Conservation (phyloP, 208 protist genomes). For the Blechomonas ayalai region DNA sequence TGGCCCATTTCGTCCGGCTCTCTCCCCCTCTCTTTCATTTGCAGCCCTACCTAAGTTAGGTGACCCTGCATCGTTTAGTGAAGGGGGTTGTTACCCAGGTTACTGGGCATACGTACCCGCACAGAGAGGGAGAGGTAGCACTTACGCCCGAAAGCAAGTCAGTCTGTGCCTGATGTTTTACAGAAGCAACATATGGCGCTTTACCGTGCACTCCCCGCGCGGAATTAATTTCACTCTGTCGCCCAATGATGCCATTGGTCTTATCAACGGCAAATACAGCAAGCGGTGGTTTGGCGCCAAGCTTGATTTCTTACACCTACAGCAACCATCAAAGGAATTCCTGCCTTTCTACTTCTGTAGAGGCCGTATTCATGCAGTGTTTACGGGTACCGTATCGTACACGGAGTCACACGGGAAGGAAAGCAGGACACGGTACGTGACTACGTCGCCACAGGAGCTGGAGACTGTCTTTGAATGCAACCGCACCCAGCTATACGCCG, state of each 20-base stretch:
- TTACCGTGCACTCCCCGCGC: conserved; percentile 55
- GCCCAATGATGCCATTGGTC: conserved; percentile 32
- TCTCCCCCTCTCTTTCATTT: not conserved
- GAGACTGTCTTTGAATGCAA: conserved; percentile 63
- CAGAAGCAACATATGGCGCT: conserved; percentile 26
- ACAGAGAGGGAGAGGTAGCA: too few relatives aligned
- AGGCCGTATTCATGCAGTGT: conserved; percentile 43
- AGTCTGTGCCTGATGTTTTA: not conserved
- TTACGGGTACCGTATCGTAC: conserved; percentile 48
- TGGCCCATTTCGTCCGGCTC: not conserved
- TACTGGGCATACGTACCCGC: not conserved
- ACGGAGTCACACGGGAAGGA: conserved; percentile 17
- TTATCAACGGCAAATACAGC: conserved; percentile 46
- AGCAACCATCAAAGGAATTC: conserved; percentile 66
- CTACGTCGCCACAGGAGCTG: conserved; percentile 39
- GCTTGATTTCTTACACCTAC: conserved; percentile 43
- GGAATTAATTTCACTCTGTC: conserved; percentile 57
- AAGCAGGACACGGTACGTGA: conserved; percentile 15
- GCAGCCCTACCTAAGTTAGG: too few relatives aligned
- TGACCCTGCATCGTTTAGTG: too few relatives aligned
- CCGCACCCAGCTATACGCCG: conserved; percentile 79
- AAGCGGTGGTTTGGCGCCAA: conserved; percentile 62
- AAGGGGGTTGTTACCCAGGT: too few relatives aligned
- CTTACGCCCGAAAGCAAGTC: too few relatives aligned
- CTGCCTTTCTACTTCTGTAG: conserved; percentile 83